Base-by-base conservation (phyloP, 169 alveolate genomes). In the Eimeria tenella region DNA sequence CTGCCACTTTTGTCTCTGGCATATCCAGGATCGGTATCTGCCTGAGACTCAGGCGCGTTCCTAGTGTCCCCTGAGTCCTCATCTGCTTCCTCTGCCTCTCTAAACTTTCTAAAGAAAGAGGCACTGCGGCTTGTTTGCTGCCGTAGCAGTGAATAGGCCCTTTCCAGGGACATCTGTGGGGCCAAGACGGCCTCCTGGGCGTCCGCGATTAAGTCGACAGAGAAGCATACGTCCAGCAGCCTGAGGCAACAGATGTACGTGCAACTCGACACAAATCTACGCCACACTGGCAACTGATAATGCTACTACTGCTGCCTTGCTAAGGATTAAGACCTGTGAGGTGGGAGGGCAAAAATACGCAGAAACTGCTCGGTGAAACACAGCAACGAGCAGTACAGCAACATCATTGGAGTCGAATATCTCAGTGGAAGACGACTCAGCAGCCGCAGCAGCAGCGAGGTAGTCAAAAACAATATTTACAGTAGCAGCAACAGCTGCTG, bases 111-210 rank as follows among this genome's bases (percentile, higher is more conserved):
- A 31, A 68, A 68, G 49, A 68, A 68, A 17, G 49, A 17, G 8
- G 79, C 79, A 0, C 21, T 17, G 31, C 49, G 79, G 13, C 50
- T 31, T 15, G 79, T 68, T 70, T 86, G 93, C 31, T 86, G 82
- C 19, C 13, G 93, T 25, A 86, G 83, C 23, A 86, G 65, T 1
- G 93, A 86, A 68, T 74, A 86, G 31, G 93, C 93, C 50, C 93
- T 49, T 52, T 86, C 93, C 17, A 86, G 83, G 56, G 93, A 86
- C 63, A 23, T 74, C 53, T 86, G 93, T 17, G 81, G 93, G 19
- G 73, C 31, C 7, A 86, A 53, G 21, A 74, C 93, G n/a, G 73
- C 73, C 70, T 86, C 93, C 21, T 74, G 62, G 19, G 93, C 93
- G 50, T 86, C 93, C 56, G 25, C 82, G 4, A 86, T 74, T 9